Evolutionary conservation across 2,329 filamentous ascomycete species (phyloP).

Genomic region (Cryphonectria carpinicola): DNA sequence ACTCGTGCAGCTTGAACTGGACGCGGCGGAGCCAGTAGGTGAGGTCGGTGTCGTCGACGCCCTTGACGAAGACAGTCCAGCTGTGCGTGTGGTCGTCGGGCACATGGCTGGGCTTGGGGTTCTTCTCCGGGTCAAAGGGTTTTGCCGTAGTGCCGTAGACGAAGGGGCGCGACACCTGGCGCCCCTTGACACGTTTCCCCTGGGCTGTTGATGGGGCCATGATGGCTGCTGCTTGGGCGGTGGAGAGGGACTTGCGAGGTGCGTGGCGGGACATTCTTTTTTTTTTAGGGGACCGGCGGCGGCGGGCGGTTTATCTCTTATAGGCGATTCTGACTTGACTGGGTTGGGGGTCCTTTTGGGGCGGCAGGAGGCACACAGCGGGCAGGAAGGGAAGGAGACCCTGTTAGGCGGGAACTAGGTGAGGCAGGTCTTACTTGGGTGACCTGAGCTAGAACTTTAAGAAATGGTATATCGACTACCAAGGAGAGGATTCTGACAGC

Average conservation of each 20-base stretch:
- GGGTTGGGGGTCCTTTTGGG: background rate
- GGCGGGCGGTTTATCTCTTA: constrained; percentile 4
- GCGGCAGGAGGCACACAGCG: background rate
- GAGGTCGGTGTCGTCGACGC: constrained; percentile 86
- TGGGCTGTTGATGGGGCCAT: constrained; percentile 65
- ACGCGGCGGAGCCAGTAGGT: constrained; percentile 96
- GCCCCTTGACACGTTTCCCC: constrained; percentile 67
- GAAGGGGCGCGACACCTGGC: constrained; percentile 67
- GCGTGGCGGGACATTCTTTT: constrained; percentile 27
- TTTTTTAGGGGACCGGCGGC: constrained; percentile 14
- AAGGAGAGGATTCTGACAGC: background rate
- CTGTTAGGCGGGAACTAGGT: constrained; percentile 7
- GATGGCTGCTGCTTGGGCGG: constrained; percentile 25
- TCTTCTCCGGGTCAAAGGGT: constrained; percentile 75
- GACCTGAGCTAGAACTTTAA: background rate
- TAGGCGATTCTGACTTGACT: background rate
- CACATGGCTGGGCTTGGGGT: constrained; percentile 75
- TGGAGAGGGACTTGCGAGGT: constrained; percentile 21
- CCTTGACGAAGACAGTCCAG: constrained; percentile 93
- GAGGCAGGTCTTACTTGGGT: background rate
- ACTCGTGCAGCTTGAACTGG: constrained; percentile 97
- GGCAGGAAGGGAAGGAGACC: background rate
- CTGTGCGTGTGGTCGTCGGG: constrained; percentile 94
- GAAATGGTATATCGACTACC: background rate
- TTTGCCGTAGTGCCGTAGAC: constrained; percentile 80